Base-by-base conservation (phyloP, 345 rosid species). In the Gossypium herbaceum region DNA sequence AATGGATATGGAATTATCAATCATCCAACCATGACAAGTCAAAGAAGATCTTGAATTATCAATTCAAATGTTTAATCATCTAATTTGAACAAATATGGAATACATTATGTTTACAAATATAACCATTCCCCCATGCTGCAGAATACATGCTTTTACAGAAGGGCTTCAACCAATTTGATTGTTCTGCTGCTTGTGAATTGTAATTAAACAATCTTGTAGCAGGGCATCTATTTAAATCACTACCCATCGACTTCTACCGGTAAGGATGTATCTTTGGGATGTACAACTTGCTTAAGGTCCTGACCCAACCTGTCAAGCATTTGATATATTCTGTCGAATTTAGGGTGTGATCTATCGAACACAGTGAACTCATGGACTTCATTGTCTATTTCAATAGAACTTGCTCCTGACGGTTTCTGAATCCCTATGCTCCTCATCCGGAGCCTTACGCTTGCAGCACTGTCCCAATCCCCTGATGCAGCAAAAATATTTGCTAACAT, bases 341-440 rank as follows among this genome's bases (percentile, higher is more conserved):
- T 76, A 27, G 89, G 82, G 71, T 90, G 95, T 71, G 91, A 88
- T 81, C 75, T 86, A 75, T 90, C 95, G 27, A 84, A 81, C 48
- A 79, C 89, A 3, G 91, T 86, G 75, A 90, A 90, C 56, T 91
- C 86, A 68, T 83, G 90, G 81, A 84, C 85, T 67, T 82, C 87
- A 59, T 90, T 79, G 9, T 88, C 92, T 77, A 91, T 68, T 76
- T 86, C 92, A 50, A 90, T 81, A 60, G 83, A 90, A 79, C 97
- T 91, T 79, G 87, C 89, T 71, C 97, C 96, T 0, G 93, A 86
- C 20, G 88, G 86, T 77, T 90, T 91, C 76, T 86, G 84, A 16
- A 82, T 72, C 74, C 91, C 82, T 15, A 77, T 58, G 44, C 84
- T 86, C 84, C 84, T 94, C 94, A 89, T 86, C 68, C 76, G 83